Evolutionary conservation across 352 stramenopile genomes (phyloP), one percentile per base, ranked within the genome.

Genomic region (Phytophthora citricola): DNA sequence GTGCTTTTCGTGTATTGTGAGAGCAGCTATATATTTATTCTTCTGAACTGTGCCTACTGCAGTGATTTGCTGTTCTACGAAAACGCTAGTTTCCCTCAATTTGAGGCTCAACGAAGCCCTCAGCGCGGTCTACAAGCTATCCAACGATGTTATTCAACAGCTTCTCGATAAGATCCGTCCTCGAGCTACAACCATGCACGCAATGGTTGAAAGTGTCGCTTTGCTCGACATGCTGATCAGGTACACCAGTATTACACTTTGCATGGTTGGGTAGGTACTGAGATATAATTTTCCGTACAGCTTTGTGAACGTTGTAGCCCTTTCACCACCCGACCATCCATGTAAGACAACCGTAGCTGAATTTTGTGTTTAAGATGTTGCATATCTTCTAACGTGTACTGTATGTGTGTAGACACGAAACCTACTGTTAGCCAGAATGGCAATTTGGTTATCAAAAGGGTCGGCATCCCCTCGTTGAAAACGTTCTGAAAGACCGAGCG

Each of bases 191-290:
- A 66, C 76, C 4, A 82, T 98, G 55, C 97, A 97, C 57, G 76
- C 82, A 12, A 93, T 96, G 77, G 80, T 92, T 31, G 92, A 98
- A 70, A 93, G 86, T 50, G 73, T 97, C 8, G 87, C 91, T n/a
- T 59, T 98, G 24, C 72, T 98, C 20, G 93, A 98, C 49, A 97
- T 98, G 89, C 74, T 98, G 9, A 71, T 97, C 22, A 95, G 89
- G 89, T 95, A 63, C 14, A 2, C 20, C 17, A 17, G 12, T 29
- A 56, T 8, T 12, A 48, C 41, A 11, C 29, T 41, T 51, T 24
- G 45, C 36, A 10, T 20, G 36, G 17, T 20, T 56, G 34, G 31
- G 17, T 1, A 47, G 22, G 12, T 4, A 32, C n/a, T 61, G 17
- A 63, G 15, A 20, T 55, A 26, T 3, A 24, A 5, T 29, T 58